These are phyloP conservation scores for Raphanus raphanistrum DNA, from an alignment of 345 rosid genomes.

Conservation along the genomic window DNA sequence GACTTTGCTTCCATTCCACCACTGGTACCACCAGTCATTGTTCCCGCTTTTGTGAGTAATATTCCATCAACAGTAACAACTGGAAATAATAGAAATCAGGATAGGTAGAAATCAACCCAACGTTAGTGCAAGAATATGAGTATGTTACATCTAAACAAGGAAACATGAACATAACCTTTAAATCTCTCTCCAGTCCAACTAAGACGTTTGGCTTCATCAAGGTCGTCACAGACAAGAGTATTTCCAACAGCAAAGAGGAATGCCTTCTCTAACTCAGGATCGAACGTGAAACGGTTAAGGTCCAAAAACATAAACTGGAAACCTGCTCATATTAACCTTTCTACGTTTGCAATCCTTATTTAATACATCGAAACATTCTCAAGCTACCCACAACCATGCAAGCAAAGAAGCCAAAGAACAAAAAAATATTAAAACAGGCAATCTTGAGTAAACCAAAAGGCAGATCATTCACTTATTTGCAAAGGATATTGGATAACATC, in stretches of 20 bases:
- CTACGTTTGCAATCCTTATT: constrained; percentile 13
- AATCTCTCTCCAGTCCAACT: constrained; percentile 94
- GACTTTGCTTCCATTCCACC: constrained; percentile 99
- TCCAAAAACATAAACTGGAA: constrained; percentile 23
- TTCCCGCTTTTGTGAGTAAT: constrained; percentile 90
- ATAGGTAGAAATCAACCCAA: constrained; percentile 19
- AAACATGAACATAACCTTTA: constrained; percentile 56
- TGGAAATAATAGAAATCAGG: constrained; percentile 39
- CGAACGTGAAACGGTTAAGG: constrained; percentile 84
- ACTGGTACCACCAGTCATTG: constrained; percentile 99
- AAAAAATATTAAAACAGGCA: constrained; percentile 6
- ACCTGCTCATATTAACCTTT: background rate
- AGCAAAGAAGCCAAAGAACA: constrained; percentile 6
- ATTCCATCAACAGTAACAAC: constrained; percentile 98
- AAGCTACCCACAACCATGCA: constrained; percentile 27
- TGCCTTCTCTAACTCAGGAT: constrained; percentile 88
- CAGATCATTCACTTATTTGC: constrained; percentile 26
- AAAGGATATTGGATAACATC: constrained; percentile 98
- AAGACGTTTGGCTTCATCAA: constrained; percentile 91
- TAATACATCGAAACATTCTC: constrained; percentile 20
- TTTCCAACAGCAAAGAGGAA: constrained; percentile 95
- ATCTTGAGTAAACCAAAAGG: constrained; percentile 20
- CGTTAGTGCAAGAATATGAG: constrained; percentile 17
- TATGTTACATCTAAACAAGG: constrained; percentile 16
- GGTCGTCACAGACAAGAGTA: constrained; percentile 93